Evolutionary conservation across 2,329 filamentous ascomycete species (phyloP).

Genomic region (Pyricularia pennisetigena): DNA sequence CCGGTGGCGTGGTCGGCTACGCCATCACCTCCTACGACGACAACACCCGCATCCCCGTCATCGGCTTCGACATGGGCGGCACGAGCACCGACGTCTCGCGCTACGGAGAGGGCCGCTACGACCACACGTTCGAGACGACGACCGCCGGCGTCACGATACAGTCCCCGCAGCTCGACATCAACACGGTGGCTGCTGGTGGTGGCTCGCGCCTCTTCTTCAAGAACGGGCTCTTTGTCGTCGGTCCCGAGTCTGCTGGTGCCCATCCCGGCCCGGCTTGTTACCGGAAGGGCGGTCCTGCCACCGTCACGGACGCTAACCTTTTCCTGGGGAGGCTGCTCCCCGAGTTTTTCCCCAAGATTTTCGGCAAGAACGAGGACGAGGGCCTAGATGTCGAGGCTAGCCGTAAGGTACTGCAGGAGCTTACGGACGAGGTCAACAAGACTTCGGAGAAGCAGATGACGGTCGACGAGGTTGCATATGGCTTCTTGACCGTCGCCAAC

Average conservation of each 20-base stretch:
- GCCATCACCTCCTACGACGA: conserved; percentile 85
- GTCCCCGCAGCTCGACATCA: conserved; percentile 86
- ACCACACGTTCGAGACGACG: conserved; percentile 90
- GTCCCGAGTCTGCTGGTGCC: conserved; percentile 56
- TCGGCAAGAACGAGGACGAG: conserved; percentile 54
- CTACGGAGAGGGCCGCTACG: conserved; percentile 76
- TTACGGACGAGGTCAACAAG: conserved; percentile 67
- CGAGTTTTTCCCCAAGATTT: conserved; percentile 59
- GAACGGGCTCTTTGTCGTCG: conserved; percentile 59
- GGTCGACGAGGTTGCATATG: conserved; percentile 76
- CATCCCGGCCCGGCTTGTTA: conserved; percentile 61
- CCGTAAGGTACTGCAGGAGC: conserved; percentile 61
- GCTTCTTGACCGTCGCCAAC: conserved; percentile 63
- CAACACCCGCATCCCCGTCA: conserved; percentile 72
- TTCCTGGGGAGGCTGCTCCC: conserved; percentile 45
- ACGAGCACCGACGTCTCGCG: conserved; percentile 87
- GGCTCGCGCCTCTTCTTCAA: conserved; percentile 77
- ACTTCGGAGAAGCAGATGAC: conserved; percentile 64
- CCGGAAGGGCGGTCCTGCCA: conserved; percentile 53
- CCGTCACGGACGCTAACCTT: conserved; percentile 58
- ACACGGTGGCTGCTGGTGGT: conserved; percentile 86
- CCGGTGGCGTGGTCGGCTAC: conserved; percentile 90
- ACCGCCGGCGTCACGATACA: conserved; percentile 93
- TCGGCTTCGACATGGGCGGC: conserved; percentile 94
- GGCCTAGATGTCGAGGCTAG: conserved; percentile 26